These are phyloP conservation scores for Papiliotrema laurentii DNA, from an alignment of 1,284 basidiomycete species.

Conservation along the genomic window DNA sequence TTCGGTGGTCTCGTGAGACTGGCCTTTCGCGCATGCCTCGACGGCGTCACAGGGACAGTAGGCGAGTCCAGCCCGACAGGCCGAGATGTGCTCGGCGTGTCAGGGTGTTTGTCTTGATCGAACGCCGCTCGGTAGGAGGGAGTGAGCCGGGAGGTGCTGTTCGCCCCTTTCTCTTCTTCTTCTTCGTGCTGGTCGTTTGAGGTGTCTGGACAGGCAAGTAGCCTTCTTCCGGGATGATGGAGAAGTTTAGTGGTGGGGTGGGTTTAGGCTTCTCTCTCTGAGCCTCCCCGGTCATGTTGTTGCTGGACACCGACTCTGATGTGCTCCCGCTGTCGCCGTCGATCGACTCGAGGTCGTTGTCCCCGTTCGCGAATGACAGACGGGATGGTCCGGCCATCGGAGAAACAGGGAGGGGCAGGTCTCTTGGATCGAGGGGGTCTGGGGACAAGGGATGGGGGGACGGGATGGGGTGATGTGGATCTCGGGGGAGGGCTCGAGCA, in stretches of 20 bases:
- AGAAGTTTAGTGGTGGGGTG: constrained; percentile 16
- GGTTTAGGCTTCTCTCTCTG: not conserved
- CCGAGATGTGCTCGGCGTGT: no score
- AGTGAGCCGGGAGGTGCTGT: constrained; percentile 6
- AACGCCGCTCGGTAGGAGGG: not conserved
- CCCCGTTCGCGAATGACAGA: constrained; percentile 1
- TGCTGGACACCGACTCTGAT: not conserved
- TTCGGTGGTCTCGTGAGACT: constrained; percentile 20
- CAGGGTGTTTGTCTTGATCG: no score
- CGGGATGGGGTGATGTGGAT: no score
- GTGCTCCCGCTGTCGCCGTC: constrained; percentile 10
- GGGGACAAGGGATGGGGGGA: no score
- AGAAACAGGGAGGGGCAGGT: constrained; percentile 19
- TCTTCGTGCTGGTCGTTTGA: no score
- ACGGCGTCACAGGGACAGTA: not conserved
- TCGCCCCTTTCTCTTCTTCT: constrained; percentile 35
- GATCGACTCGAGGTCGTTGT: constrained; percentile 6
- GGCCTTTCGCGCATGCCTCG: constrained; percentile 19
- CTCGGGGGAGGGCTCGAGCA: no score
- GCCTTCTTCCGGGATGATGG: constrained; percentile 37
- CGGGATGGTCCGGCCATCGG: constrained; percentile 22
- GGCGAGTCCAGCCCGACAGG: not conserved
- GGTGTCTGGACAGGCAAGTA: constrained; percentile 23
- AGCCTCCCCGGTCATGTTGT: not conserved
- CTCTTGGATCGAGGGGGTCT: no score